Conservation (phyloP, 768 basidiomycete species). For the Rhizopogon roseolus region DNA sequence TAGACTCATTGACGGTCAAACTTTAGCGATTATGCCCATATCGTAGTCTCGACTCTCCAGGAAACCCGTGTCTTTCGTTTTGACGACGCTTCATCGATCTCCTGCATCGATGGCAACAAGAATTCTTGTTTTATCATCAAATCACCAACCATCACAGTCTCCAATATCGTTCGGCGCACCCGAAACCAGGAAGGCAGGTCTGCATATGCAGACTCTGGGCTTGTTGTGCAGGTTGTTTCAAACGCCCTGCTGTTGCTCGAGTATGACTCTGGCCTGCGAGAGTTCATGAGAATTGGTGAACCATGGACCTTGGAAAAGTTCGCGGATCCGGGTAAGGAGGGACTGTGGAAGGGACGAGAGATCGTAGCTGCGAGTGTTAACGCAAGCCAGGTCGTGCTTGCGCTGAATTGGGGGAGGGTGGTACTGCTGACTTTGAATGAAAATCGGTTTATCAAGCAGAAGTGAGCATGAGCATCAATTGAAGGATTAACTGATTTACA, state of each 20-base stretch:
- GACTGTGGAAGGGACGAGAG: conserved; percentile 29
- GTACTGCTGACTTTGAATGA: conserved; percentile 45
- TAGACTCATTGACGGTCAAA: not conserved
- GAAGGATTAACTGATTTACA: not conserved
- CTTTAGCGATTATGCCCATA: conserved; percentile 47
- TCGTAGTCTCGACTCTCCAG: conserved; percentile 57
- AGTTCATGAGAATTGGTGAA: conserved; percentile 36
- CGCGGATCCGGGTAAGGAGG: conserved; percentile 11
- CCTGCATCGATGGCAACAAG: conserved; percentile 30
- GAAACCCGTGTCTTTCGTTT: conserved; percentile 53
- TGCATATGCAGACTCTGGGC: conserved; percentile 40
- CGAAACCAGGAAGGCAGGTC: conserved; percentile 12
- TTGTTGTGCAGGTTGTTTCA: conserved; percentile 71
- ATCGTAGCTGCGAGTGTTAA: conserved; percentile 70
- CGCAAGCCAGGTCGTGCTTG: conserved; percentile 62
- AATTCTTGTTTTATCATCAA: conserved; percentile 44
- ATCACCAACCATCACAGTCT: conserved; percentile 58
- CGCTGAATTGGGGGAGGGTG: conserved; percentile 48
- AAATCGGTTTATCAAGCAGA: conserved; percentile 27
- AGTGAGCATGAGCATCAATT: not conserved
- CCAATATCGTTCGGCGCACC: conserved; percentile 42
- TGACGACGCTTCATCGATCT: conserved; percentile 21
- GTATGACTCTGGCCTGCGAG: conserved; percentile 39
- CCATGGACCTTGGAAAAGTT: conserved; percentile 35
- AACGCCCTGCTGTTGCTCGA: conserved; percentile 51